Evolutionary conservation across 345 rosid genomes (phyloP).

Genomic region (Euclidium syriacum): DNA sequence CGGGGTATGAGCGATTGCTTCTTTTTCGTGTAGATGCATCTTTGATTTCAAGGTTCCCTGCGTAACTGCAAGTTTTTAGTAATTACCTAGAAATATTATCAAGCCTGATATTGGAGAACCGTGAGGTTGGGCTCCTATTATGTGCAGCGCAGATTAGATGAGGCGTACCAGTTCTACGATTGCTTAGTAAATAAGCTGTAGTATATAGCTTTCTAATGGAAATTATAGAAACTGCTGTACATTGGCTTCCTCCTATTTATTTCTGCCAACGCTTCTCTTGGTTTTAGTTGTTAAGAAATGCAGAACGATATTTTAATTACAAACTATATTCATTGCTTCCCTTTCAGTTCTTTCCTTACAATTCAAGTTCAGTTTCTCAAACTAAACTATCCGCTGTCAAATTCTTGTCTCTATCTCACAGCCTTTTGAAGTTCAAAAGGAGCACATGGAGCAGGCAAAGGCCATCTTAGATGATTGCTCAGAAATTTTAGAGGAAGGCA

Average conservation of each 20-base stretch:
- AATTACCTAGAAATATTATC: neutral
- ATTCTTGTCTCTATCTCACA: constrained; percentile 24
- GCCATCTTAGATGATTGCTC: constrained; percentile 34
- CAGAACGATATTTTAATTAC: neutral
- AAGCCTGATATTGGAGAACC: neutral
- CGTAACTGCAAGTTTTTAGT: neutral
- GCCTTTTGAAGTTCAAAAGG: constrained; percentile 44
- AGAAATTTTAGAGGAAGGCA: constrained; percentile 22
- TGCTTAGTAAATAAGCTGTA: constrained; percentile 3
- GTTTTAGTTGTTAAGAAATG: neutral
- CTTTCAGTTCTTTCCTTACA: neutral
- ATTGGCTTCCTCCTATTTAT: neutral
- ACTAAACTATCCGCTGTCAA: neutral
- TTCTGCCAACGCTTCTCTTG: neutral
- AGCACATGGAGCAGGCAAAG: constrained; percentile 56
- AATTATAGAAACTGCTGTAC: neutral
- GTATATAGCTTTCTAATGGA: neutral
- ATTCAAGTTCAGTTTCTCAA: neutral
- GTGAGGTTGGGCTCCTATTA: neutral
- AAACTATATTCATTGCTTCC: neutral
- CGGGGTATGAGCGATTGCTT: neutral
- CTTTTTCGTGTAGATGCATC: neutral
- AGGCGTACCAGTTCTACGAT: neutral
- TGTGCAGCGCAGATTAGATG: neutral
- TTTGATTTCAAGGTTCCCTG: neutral